Percentiles rank a stretch among this genome's conserved stretches.
Evolutionary conservation across 2,329 filamentous ascomycete species (phyloP).

Genomic region (Colletotrichum destructivum): DNA sequence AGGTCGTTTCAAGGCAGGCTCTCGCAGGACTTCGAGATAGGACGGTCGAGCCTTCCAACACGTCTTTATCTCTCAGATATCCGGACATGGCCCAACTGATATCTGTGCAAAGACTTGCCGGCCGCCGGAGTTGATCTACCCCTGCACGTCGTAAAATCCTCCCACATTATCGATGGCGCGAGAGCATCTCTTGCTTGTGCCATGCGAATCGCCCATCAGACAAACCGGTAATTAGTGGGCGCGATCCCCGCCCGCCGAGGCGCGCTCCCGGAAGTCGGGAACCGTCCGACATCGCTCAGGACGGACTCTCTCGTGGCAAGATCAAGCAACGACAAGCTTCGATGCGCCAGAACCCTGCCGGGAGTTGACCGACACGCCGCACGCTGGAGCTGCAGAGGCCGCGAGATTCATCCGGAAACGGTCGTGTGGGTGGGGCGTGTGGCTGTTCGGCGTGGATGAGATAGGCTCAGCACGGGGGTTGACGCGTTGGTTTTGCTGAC

Average conservation of each 20-base stretch:
- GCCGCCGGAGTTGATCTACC: background rate
- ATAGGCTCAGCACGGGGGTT: background rate
- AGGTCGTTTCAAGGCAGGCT: background rate
- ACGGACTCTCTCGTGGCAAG: background rate
- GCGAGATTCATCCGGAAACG: background rate
- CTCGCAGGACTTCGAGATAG: background rate
- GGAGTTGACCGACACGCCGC: slow-evolving; percentile 30
- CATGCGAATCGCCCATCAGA: slow-evolving; percentile 12
- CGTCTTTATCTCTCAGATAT: background rate
- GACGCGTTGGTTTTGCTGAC: background rate
- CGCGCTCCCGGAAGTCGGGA: slow-evolving; percentile 23
- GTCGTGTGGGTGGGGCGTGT: slow-evolving; percentile 13
- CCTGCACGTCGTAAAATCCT: slow-evolving; percentile 7
- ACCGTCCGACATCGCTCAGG: slow-evolving; percentile 8
- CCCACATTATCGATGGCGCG: slow-evolving; percentile 27
- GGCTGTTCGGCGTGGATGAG: background rate
- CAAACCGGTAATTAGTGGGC: slow-evolving; percentile 13
- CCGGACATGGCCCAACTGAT: slow-evolving; percentile 4
- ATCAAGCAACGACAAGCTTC: background rate
- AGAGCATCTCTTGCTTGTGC: slow-evolving; percentile 34
- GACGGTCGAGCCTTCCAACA: background rate
- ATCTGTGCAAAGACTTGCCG: slow-evolving; percentile 8
- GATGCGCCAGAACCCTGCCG: slow-evolving; percentile 15
- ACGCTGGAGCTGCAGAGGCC: background rate
- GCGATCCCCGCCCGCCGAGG: slow-evolving; percentile 1